phyloP scores from a whole-genome alignment of 2,329 filamentous ascomycete genomes.

The Alternaria arborescens region DNA sequence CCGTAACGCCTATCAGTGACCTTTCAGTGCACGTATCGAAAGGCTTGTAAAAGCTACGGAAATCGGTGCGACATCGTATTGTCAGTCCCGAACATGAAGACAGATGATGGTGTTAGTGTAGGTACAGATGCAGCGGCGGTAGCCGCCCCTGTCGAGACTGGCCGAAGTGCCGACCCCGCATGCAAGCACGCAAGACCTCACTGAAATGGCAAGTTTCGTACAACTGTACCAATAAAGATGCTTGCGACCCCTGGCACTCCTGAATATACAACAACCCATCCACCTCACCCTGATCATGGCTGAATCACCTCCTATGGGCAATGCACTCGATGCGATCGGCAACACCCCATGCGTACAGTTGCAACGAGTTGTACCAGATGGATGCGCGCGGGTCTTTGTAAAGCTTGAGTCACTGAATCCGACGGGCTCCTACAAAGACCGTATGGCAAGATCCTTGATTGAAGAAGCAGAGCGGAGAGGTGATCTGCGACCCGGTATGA shows the following conservation, averaged over 20 bases:
- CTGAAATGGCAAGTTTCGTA: neutral
- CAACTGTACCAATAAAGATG: neutral
- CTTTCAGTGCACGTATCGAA: too few species aligned
- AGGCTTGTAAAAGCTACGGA: too few species aligned
- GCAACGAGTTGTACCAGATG: neutral
- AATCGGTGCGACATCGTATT: too few species aligned
- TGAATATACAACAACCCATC: neutral
- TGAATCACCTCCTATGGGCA: neutral
- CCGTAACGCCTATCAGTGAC: too few species aligned
- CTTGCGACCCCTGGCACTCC: neutral
- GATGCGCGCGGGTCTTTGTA: neutral
- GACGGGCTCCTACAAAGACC: neutral
- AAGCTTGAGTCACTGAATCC: neutral
- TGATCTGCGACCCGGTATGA: neutral
- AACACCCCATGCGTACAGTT: neutral
- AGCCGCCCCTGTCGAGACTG: neutral
- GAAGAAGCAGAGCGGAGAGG: neutral
- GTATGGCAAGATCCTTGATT: neutral
- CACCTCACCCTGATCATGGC: neutral
- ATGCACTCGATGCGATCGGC: neutral
- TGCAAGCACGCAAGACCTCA: neutral
- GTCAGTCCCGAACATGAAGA: too few species aligned
- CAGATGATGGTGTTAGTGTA: too few species aligned
- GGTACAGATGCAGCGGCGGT: neutral
- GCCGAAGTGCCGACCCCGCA: neutral